Percentiles rank a stretch among this genome's conserved stretches.
These are phyloP conservation scores for Pseudonitzschia delicatissima DNA, from an alignment of 108 stramenopile species.

Conservation along the genomic window DNA sequence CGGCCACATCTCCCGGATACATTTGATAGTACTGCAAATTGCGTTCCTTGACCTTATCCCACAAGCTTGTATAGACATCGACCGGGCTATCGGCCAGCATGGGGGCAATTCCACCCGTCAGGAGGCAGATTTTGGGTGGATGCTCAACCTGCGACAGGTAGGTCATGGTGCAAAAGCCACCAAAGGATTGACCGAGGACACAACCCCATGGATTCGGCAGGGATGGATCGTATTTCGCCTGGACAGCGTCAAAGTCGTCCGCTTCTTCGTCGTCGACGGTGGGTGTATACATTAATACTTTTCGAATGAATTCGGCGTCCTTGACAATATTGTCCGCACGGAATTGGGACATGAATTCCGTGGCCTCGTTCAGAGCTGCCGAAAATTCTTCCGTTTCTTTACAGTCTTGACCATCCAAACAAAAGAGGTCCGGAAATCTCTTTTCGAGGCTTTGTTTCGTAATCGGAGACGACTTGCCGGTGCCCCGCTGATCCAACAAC, in stretches of 20 bases:
- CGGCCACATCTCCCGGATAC: slow-evolving; percentile 83
- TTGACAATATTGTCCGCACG: slow-evolving; percentile 88
- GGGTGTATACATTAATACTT: slow-evolving; percentile 47
- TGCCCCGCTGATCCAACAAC: slow-evolving; percentile 95
- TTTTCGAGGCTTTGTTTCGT: slow-evolving; percentile 69
- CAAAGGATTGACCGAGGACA: slow-evolving; percentile 89
- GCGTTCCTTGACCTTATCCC: slow-evolving; percentile 75
- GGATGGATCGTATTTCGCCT: neutral
- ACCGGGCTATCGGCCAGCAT: slow-evolving; percentile 64
- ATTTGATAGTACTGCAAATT: slow-evolving; percentile 79
- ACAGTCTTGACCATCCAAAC: slow-evolving; percentile 42
- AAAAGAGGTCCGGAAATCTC: slow-evolving; percentile 76
- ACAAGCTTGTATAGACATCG: slow-evolving; percentile 68
- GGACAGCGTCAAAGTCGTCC: neutral
- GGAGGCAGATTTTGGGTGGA: slow-evolving; percentile 65
- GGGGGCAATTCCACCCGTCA: slow-evolving; percentile 93
- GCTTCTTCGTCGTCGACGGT: slow-evolving; percentile 14
- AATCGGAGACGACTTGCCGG: slow-evolving; percentile 78
- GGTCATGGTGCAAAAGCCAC: slow-evolving; percentile 91
- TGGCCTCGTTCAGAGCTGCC: slow-evolving; percentile 50
- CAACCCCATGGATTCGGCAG: slow-evolving; percentile 65
- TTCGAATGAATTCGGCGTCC: slow-evolving; percentile 86
- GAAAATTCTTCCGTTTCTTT: slow-evolving; percentile 27
- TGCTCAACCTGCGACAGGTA: slow-evolving; percentile 73
- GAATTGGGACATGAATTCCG: slow-evolving; percentile 75